Base-by-base conservation (phyloP, 108 stramenopile species). In the Cyclotella choctawhatcheeana region DNA sequence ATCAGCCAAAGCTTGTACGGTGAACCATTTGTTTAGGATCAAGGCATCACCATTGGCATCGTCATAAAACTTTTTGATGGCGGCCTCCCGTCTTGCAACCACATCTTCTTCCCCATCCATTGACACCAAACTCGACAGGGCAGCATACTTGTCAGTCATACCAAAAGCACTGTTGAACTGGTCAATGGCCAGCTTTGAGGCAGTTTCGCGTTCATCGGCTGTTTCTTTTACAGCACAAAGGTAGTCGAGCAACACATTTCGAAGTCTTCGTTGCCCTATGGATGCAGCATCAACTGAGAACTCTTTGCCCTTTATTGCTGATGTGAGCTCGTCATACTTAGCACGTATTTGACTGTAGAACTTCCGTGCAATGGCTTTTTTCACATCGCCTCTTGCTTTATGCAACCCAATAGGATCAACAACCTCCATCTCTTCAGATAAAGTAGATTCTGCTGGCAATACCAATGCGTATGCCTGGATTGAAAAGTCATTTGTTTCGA, bases 141-240 rank as follows among this genome's bases (percentile, higher is more conserved):
- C 91, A 21, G 86, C 74, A 24, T 87, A 65, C 44, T 71, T 84
- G 64, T 96, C 92, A 5, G 90, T 94, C 93, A 94, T 93, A 45
- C 87, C 83, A n/a, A 35, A 69, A 14, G 92, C 79, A 13, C 62
- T 64, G 22, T 82, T 29, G 72, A 80, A 91, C 60, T 91, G 89
- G 33, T 58, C 58, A 70, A 56, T 48, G 27, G 81, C 77, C 44
- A 76, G 66, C 24, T 72, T 35, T 1, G 78, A 77, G 0, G 73
- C 81, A 10, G 51, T 55, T 3, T 84, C 82, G 22, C 72, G 77
- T 13, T 75, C 84, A 48, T 82, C 85, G 30, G 75, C 31, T 37
- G 67, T 65, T 37, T 84, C 90, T 22, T 77, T 65, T 16, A 82
- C 32, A 33, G 54, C 63, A 72, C 81, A 74, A 6, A 92, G 64